These are phyloP conservation scores for Sugiyamaella novakii DNA, from an alignment of 1,139 yeast genomes.

Conservation along the genomic window DNA sequence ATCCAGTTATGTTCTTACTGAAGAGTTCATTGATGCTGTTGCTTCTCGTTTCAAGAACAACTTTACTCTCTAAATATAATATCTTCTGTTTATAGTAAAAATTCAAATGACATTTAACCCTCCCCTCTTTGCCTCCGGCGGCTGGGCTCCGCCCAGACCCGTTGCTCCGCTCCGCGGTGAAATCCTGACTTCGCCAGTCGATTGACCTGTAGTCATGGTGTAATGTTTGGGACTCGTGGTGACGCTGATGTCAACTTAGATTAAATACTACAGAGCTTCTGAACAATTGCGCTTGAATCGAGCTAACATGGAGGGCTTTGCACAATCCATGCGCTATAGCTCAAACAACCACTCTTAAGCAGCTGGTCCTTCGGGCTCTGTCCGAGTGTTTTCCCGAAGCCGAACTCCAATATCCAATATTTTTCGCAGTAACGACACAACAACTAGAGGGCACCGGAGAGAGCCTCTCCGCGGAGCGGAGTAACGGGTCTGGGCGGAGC, in stretches of 20 bases:
- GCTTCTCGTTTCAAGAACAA: constrained; percentile 50
- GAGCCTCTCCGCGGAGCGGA: not conserved
- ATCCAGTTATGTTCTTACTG: constrained; percentile 72
- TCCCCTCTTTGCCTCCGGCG: not conserved
- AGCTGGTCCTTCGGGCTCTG: not conserved
- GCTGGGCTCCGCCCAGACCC: not conserved
- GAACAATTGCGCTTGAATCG: no score
- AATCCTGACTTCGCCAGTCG: not conserved
- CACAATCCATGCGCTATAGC: not conserved
- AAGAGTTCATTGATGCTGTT: constrained; percentile 87
- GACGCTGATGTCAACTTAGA: no score
- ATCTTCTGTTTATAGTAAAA: not conserved
- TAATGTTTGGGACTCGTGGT: no score
- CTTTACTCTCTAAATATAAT: constrained; percentile 18
- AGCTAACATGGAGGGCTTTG: not conserved
- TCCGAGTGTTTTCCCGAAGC: not conserved
- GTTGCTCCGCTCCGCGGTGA: not conserved
- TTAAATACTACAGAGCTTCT: no score
- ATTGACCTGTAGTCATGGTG: not conserved
- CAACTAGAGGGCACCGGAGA: not conserved
- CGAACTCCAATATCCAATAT: no score
- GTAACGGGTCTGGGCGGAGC: not conserved
- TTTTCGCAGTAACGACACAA: no score
- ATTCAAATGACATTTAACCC: no score
- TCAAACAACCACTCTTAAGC: not conserved